These are phyloP conservation scores for Calonectria pauciramosa DNA, from an alignment of 2,329 filamentous ascomycete genomes.

Conservation along the genomic window DNA sequence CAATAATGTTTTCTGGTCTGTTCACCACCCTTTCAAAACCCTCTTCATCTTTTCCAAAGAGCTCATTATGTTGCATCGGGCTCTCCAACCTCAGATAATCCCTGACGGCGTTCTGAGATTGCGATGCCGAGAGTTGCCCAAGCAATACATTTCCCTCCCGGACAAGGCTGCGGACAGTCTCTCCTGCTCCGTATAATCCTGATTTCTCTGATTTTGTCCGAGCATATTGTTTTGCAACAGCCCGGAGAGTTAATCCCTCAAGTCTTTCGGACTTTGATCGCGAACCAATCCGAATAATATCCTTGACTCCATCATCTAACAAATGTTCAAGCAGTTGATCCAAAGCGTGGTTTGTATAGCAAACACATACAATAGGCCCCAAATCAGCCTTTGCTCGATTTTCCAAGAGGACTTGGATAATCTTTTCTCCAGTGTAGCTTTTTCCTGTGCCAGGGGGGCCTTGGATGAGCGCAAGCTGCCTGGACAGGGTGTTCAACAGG, in stretches of 20 bases:
- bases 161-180: background rate
- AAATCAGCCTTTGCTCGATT: conserved; percentile 55
- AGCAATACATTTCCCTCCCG: background rate
- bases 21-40: background rate
- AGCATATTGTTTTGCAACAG: background rate
- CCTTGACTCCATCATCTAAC: conserved; percentile 58
- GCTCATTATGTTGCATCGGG: background rate
- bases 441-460: conserved; percentile 80
- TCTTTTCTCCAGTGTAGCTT: conserved; percentile 68
- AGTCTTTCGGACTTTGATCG: conserved; percentile 62
- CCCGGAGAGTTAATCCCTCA: background rate
- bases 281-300: conserved; percentile 74
- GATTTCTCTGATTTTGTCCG: background rate
- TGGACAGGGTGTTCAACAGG: conserved; percentile 65
- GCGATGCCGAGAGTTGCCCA: background rate
- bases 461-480: conserved; percentile 72
- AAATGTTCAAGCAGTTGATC: conserved; percentile 74
- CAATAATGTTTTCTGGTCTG: background rate
- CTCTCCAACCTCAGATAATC: background rate
- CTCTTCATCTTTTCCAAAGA: background rate
- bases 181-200: background rate
- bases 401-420: conserved; percentile 66
- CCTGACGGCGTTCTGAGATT: background rate
- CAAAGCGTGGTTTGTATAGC: conserved; percentile 65
- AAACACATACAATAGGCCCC: conserved; percentile 60